Conservation (phyloP, 192 early-diverging fungal species). For the Gamsiella multidivaricata region DNA sequence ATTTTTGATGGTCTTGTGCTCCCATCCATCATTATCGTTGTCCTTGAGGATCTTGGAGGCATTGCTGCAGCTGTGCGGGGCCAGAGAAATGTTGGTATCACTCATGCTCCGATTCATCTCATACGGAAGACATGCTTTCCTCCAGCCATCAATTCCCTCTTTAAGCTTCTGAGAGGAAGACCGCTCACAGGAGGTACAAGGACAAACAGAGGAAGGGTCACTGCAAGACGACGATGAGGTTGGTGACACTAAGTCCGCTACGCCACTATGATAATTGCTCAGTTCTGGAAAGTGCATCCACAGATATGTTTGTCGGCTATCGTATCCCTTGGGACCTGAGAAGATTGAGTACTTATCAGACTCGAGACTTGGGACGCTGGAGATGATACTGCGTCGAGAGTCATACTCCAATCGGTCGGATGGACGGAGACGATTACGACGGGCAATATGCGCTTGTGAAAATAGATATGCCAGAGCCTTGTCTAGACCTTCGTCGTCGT, state of each 20-base stretch:
- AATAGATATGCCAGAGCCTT: slow-evolving; percentile 20
- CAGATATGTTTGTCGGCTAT: slow-evolving; percentile 1
- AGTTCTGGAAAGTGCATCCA: not conserved
- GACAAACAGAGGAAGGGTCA: not conserved
- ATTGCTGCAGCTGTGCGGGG: too few relatives aligned
- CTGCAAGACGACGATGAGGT: not conserved
- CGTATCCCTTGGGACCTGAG: not conserved
- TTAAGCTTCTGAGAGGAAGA: not conserved
- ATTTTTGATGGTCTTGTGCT: too few relatives aligned
- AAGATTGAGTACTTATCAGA: slow-evolving; percentile 3
- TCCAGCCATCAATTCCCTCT: too few relatives aligned
- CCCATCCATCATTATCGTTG: too few relatives aligned
- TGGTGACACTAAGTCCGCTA: too few relatives aligned
- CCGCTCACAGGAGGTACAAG: not conserved
- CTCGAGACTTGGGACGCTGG: slow-evolving; percentile 18
- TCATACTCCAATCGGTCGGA: slow-evolving; percentile 3
- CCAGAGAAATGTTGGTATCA: too few relatives aligned
- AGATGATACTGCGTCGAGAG: slow-evolving; percentile 15
- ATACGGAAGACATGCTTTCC: too few relatives aligned
- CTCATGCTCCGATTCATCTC: too few relatives aligned
- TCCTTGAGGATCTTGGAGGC: too few relatives aligned
- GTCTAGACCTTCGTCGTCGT: slow-evolving; percentile 10
- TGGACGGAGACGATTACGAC: not conserved
- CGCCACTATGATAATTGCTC: too few relatives aligned
- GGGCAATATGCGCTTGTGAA: not conserved